Evolutionary conservation across 495 filamentous ascomycete species (phyloP).

Genomic region (Penicillium bialowiezense): DNA sequence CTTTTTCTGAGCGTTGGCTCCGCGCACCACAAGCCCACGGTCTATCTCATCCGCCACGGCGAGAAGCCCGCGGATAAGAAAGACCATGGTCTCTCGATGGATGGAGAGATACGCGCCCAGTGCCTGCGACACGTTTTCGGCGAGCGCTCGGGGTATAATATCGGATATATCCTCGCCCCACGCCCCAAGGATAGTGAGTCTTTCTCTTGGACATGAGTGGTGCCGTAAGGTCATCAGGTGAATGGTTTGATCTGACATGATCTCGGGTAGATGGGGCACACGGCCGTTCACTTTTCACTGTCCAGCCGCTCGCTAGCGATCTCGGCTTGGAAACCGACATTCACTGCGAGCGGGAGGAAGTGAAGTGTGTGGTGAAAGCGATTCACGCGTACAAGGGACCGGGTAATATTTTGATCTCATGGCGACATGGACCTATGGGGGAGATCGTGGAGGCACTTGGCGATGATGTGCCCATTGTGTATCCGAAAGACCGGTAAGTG

Average conservation of each 20-base stretch:
- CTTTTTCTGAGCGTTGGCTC: not conserved
- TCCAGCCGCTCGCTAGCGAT: conserved; percentile 45
- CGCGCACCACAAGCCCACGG: conserved; percentile 17
- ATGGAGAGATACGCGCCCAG: conserved; percentile 44
- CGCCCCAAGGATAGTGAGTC: conserved; percentile 26
- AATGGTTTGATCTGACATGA: not conserved
- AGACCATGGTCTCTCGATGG: conserved; percentile 36
- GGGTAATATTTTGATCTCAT: conserved; percentile 33
- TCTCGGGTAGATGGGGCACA: conserved; percentile 39
- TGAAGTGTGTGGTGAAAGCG: conserved; percentile 21
- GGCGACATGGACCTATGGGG: conserved; percentile 27
- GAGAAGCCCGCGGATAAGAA: conserved; percentile 44
- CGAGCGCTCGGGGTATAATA: conserved; percentile 36
- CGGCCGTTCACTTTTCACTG: conserved; percentile 46
- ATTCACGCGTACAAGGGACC: conserved; percentile 19
- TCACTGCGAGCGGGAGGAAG: conserved; percentile 31
- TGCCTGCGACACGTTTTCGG: conserved; percentile 48
- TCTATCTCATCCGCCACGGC: conserved; percentile 55
- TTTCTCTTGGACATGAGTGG: not conserved
- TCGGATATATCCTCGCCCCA: conserved; percentile 48
- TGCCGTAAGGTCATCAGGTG: not conserved
- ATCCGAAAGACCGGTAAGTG: conserved; percentile 30
- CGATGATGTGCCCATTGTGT: conserved; percentile 13
- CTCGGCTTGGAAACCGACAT: conserved; percentile 45
- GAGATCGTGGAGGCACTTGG: conserved; percentile 22